These are phyloP conservation scores for Pyrrhoderma lamaoense DNA, from an alignment of 1,284 basidiomycete species.

Conservation along the genomic window DNA sequence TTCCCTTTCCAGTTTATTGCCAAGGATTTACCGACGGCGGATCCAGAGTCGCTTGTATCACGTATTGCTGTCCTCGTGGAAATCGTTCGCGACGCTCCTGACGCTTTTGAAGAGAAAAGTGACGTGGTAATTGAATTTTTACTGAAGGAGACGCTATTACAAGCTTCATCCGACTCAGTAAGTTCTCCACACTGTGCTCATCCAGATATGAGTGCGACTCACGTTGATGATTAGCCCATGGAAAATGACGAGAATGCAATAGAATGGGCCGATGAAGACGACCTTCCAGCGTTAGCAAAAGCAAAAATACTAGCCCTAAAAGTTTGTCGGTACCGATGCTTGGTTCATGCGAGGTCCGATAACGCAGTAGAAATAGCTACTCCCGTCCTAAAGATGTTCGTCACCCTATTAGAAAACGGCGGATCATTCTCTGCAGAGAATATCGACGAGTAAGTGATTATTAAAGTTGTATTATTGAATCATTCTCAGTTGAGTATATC, in stretches of 20 bases:
- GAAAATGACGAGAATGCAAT: slow-evolving; percentile 43
- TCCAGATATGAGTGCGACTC: slow-evolving; percentile 2
- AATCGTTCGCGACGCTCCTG: slow-evolving; percentile 61
- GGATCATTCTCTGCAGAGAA: slow-evolving; percentile 58
- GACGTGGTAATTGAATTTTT: slow-evolving; percentile 68
- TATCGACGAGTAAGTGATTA: slow-evolving; percentile 53
- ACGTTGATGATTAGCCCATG: slow-evolving; percentile 33
- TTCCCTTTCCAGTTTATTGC: slow-evolving; percentile 45
- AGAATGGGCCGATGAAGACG: slow-evolving; percentile 70
- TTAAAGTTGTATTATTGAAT: not conserved
- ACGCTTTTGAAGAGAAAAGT: slow-evolving; percentile 71
- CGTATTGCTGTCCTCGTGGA: slow-evolving; percentile 71
- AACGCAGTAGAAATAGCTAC: slow-evolving; percentile 59
- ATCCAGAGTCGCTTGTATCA: slow-evolving; percentile 52
- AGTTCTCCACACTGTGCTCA: slow-evolving; percentile 21
- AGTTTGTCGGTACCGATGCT: slow-evolving; percentile 69
- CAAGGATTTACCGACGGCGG: slow-evolving; percentile 41
- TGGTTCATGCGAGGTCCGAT: slow-evolving; percentile 56
- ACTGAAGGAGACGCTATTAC: slow-evolving; percentile 66
- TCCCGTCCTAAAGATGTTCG: slow-evolving; percentile 72
- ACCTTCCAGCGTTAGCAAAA: slow-evolving; percentile 45
- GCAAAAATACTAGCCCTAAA: slow-evolving; percentile 76
- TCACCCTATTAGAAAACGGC: slow-evolving; percentile 54
- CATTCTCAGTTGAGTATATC: not conserved
- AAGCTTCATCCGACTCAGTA: slow-evolving; percentile 42